Evolutionary conservation across 805 yeast genomes (phyloP), one percentile per base, ranked within the genome.

Genomic region (Zygosaccharomyces siamensis): DNA sequence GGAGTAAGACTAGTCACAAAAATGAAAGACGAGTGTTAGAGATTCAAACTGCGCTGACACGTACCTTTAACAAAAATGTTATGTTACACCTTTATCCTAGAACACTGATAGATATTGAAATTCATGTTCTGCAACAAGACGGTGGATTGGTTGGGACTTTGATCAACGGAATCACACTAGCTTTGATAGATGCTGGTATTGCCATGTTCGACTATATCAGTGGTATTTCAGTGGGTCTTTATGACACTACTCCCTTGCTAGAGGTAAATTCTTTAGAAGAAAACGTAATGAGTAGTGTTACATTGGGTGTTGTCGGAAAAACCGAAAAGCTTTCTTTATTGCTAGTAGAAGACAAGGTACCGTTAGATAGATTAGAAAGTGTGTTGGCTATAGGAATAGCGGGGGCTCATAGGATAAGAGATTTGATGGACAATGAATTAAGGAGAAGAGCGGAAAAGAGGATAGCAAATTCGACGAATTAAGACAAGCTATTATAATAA

Each of bases 141-240:
- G 99, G 99, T 33, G 96, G 96, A 0, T 63, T 92, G 23, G 66
- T 92, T 54, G 79, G 96, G 0, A 75, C 86, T 0, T 80, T 93
- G 55, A 75, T 88, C 38, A 93, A 93, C 63, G 87, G 97, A 7
- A 79, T 87, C 38, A 88, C 97, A 1, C 71, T 93, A 58, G 97
- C 96, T 0, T 73, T 93, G 39, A 81, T 93, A 30, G 98, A 93
- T 68, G 97, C 98, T 1, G 98, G 98, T 43, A 83, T 93, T 40
- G 85, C 97, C 4, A 83, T 93, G 84, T 86, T 84, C 62, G 98
- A 93, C 64, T 90, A 88, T 63, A 84, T 92, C 12, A 79, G 89
- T 47, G 81, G 95, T 1, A 78, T 88, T 12, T 77, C 84, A 26
- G 86, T 89, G 4, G 97, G 97, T 0, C 68, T 87, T 18, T 83